Conservation (phyloP, 805 yeast genomes). For the Ogataea neopini region DNA sequence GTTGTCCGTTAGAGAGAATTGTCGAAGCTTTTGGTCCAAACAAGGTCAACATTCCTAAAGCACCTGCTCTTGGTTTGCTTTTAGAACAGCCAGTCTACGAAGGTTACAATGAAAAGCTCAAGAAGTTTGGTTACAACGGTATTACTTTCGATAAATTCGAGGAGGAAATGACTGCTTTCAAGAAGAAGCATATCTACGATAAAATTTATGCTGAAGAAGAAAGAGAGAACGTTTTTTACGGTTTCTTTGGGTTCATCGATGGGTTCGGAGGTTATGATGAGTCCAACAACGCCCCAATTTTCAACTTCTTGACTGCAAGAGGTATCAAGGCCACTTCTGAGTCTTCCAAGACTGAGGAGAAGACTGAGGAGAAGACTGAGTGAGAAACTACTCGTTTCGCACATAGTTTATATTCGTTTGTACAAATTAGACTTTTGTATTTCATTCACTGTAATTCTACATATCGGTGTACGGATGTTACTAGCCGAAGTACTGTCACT, state of each 20-base stretch:
- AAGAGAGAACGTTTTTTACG: constrained; percentile 83
- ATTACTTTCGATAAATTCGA: constrained; percentile 68
- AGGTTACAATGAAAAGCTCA: constrained; percentile 70
- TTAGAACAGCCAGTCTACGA: constrained; percentile 92
- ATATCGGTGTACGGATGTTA: too few species aligned
- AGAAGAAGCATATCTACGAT: constrained; percentile 85
- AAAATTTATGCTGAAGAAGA: constrained; percentile 90
- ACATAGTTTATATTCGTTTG: too few species aligned
- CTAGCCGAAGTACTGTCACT: too few species aligned
- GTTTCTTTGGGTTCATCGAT: constrained; percentile 90
- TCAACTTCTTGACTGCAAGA: constrained; percentile 57
- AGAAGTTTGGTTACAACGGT: constrained; percentile 73
- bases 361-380: too few species aligned
- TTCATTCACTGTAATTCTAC: too few species aligned
- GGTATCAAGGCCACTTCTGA: too few species aligned
- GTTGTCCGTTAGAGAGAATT: constrained; percentile 78
- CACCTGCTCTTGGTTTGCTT: constrained; percentile 91
- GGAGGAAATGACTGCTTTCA: constrained; percentile 78
- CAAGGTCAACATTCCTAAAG: constrained; percentile 90
- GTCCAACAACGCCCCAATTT: constrained; percentile 53
- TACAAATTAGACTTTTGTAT: too few species aligned
- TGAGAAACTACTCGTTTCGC: too few species aligned
- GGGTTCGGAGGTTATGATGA: constrained; percentile 61
- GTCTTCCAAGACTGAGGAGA: too few species aligned
- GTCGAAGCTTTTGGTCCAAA: constrained; percentile 71